Percentiles rank a stretch among this genome's conserved stretches.
phyloP scores from a whole-genome alignment of 345 rosid species.

The Chamaenerion angustifolium region DNA sequence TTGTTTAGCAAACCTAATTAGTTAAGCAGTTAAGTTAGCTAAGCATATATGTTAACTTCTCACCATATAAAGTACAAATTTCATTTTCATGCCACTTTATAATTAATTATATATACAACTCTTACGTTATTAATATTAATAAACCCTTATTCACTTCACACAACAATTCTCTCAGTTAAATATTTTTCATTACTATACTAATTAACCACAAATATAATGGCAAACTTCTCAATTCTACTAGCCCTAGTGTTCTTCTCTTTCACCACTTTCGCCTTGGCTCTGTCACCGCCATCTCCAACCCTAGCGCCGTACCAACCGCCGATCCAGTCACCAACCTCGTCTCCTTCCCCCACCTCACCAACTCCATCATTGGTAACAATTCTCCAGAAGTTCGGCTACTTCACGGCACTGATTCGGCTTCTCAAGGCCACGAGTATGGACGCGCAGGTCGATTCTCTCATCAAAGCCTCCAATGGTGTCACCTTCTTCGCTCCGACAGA shows the following conservation, averaged over 20 bases:
- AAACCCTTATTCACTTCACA: background rate
- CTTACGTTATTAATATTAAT: too few relatives aligned
- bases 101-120: too few relatives aligned
- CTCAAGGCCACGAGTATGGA: constrained; percentile 34
- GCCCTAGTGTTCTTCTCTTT: constrained; percentile 1
- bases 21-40: too few relatives aligned
- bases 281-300: constrained; percentile 1
- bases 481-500: constrained; percentile 15
- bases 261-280: background rate
- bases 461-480: constrained; percentile 7
- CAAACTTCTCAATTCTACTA: background rate
- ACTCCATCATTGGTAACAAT: constrained; percentile 21
- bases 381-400: constrained; percentile 50
- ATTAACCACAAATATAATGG: background rate
- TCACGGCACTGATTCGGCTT: constrained; percentile 34
- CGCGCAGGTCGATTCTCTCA: constrained; percentile 10
- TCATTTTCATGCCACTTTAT: too few relatives aligned
- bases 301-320: constrained; percentile 2
- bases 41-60: too few relatives aligned
- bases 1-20: too few relatives aligned
- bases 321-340: background rate
- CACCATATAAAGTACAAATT: too few relatives aligned
- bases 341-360: background rate
- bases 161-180: background rate
- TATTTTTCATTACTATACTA: background rate